Percentiles rank a stretch among this genome's conserved stretches.
These are phyloP conservation scores for Naganishia cerealis DNA, from an alignment of 1,284 basidiomycete genomes.

Conservation along the genomic window DNA sequence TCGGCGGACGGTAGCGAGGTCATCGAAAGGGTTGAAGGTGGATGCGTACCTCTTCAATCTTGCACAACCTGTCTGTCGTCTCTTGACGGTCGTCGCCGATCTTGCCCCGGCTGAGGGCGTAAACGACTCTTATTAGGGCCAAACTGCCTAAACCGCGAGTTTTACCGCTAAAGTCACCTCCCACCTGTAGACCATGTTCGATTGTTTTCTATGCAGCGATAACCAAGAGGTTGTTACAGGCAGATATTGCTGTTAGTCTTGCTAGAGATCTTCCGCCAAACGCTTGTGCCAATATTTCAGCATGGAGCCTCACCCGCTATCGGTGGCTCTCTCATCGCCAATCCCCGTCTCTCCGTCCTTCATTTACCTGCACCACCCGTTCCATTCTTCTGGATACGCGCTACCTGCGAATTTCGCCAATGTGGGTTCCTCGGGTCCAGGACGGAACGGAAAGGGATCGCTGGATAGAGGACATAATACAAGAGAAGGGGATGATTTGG, in stretches of 20 bases:
- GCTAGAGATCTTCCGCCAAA: background rate
- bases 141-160: too few relatives aligned
- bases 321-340: slow-evolving; percentile 58
- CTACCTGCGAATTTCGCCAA: slow-evolving; percentile 4
- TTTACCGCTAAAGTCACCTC: too few relatives aligned
- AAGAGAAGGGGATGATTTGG: background rate
- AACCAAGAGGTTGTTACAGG: too few relatives aligned
- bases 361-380: slow-evolving; percentile 67
- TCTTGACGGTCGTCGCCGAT: slow-evolving; percentile 20
- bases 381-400: slow-evolving; percentile 54
- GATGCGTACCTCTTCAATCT: too few relatives aligned
- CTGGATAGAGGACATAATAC: too few relatives aligned
- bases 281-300: background rate
- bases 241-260: too few relatives aligned
- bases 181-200: background rate
- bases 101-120: background rate
- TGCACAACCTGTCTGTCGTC: too few relatives aligned
- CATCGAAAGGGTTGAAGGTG: too few relatives aligned
- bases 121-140: background rate
- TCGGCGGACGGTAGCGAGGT: slow-evolving; percentile 11
- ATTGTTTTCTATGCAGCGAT: background rate
- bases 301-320: slow-evolving; percentile 27
- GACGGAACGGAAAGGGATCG: background rate
- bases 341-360: slow-evolving; percentile 64
- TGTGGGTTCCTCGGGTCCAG: background rate